These are phyloP conservation scores for Cyclotella kingstonii DNA, from an alignment of 108 stramenopile genomes.

Conservation along the genomic window DNA sequence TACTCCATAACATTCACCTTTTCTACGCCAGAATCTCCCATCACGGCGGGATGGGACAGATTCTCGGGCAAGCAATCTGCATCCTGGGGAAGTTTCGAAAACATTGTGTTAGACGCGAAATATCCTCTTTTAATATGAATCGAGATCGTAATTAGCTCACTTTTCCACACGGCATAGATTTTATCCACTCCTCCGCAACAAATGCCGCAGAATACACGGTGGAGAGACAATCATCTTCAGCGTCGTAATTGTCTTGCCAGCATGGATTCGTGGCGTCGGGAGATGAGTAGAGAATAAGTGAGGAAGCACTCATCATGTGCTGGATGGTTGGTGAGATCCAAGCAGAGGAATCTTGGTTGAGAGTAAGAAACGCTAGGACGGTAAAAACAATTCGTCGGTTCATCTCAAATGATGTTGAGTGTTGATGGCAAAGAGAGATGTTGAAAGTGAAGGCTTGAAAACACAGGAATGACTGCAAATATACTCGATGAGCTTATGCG, in stretches of 20 bases:
- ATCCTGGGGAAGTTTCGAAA: too few species aligned
- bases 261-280: slow-evolving; percentile 42
- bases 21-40: slow-evolving; percentile 42
- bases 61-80: slow-evolving; percentile 46
- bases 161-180: slow-evolving; percentile 45
- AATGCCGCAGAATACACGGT: slow-evolving; percentile 42
- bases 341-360: background rate
- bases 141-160: too few species aligned
- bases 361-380: background rate
- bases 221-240: slow-evolving; percentile 42
- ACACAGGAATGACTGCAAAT: background rate
- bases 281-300: background rate
- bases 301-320: background rate
- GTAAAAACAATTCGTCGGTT: background rate
- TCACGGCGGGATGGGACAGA: slow-evolving; percentile 38
- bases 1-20: slow-evolving; percentile 49
- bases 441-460: background rate
- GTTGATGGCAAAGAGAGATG: background rate
- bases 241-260: slow-evolving; percentile 49
- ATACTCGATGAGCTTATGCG: too few species aligned
- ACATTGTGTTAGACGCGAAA: too few species aligned
- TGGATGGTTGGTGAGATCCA: background rate
- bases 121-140: too few species aligned
- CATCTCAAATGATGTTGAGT: background rate
- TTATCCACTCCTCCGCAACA: slow-evolving; percentile 50